Base-by-base conservation (phyloP, 164 flowering plant genomes). In the Pachysandra terminalis region DNA sequence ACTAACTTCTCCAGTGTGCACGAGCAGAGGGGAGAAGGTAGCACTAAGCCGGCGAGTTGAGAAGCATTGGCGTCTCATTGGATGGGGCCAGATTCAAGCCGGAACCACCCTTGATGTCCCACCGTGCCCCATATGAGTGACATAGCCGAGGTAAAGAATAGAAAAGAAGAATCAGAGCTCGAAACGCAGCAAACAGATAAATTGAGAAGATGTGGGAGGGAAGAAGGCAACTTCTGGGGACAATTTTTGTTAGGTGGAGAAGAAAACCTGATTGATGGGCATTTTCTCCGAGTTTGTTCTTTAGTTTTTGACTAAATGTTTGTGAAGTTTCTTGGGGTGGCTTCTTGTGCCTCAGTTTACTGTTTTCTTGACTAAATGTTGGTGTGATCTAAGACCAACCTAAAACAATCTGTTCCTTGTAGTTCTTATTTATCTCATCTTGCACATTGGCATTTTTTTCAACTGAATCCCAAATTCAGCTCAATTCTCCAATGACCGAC, bases 31-130 rank as follows among this genome's bases (percentile, higher is more conserved):
- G 1, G 89, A 86, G 83, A 88, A 88, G 74, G 78, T 86, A 63
- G 89, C 89, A 0, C 81, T 88, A 1, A 88, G 90, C 61, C 77
- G 89, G 0, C 63, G 88, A 26, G 87, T 88, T 12, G 91, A 85
- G 75, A 83, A 81, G 77, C 85, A 83, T 37, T 86, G 90, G 90
- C 86, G 88, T 52, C 85, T 88, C n/a, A 86, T 86, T 56, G 93
- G 93, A 0, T 88, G 93, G 93, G 93, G 93, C 9, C 81, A 83
- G 61, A 86, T 88, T 67, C 91, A 83, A 64, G 91, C 88, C 27
- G 90, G 90, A 45, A 45, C 51, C 5, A 85, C 89, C 25, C 80
- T 87, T 10, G 85, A 87, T 0, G 81, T 85, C 41, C 91, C 91
- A 27, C 83, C 88, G 48, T 71, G 79, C 69, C 82, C 85, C 56